Conservation (phyloP, 2,329 filamentous ascomycete species). For the Cladophialophora psammophila region DNA sequence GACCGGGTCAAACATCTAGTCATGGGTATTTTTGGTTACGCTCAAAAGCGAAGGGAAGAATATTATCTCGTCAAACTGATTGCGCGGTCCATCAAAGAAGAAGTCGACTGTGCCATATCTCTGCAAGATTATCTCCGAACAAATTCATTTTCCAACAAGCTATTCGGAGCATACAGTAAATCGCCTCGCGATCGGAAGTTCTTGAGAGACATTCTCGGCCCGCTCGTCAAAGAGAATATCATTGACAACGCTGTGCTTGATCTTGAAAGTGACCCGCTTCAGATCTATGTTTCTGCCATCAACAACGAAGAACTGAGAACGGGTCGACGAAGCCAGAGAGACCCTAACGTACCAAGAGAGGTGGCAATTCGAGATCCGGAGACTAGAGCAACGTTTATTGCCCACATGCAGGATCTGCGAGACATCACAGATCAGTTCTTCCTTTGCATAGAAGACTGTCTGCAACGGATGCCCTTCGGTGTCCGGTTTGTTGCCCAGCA, state of each 20-base stretch:
- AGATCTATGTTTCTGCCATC: conserved; percentile 94
- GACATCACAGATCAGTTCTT: conserved; percentile 96
- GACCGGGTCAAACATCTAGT: conserved; percentile 92
- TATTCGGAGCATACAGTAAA: conserved; percentile 85
- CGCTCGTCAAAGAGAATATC: conserved; percentile 87
- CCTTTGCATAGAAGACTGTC: conserved; percentile 76
- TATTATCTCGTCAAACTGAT: conserved; percentile 95
- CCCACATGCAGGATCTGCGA: conserved; percentile 89
- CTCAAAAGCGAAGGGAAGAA: conserved; percentile 94
- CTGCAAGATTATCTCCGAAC: conserved; percentile 87
- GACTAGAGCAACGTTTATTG: conserved; percentile 89
- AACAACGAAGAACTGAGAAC: conserved; percentile 97
- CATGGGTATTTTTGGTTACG: conserved; percentile 96
- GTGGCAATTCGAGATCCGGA: conserved; percentile 95
- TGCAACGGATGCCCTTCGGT: conserved; percentile 91
- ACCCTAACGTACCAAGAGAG: conserved; percentile 85
- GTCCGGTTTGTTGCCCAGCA: conserved; percentile 87
- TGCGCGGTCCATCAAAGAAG: conserved; percentile 80
- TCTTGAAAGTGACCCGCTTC: conserved; percentile 94
- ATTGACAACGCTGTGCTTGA: conserved; percentile 90
- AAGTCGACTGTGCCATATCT: conserved; percentile 74
- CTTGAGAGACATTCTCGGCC: conserved; percentile 82
- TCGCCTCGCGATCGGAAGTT: conserved; percentile 93
- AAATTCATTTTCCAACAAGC: conserved; percentile 91
- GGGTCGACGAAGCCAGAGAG: conserved; percentile 79